Evolutionary conservation across 192 early-diverging fungal genomes (phyloP).

Genomic region (Backusella westeae): DNA sequence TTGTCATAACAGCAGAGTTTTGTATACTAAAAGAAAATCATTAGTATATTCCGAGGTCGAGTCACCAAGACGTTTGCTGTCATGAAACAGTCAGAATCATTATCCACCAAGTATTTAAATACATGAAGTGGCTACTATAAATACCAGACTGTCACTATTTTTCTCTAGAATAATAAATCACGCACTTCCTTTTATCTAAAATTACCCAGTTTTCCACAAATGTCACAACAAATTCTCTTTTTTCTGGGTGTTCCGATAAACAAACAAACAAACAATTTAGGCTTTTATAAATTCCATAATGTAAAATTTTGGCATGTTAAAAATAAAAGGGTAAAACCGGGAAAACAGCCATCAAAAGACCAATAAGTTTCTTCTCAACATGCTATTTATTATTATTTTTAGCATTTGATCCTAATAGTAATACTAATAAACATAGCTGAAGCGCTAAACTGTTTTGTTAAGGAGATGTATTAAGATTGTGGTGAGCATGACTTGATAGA

Average conservation of each 20-base stretch:
- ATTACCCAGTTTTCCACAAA: not conserved
- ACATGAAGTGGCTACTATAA: too few relatives aligned
- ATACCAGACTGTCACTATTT: too few relatives aligned
- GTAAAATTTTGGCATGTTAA: not conserved
- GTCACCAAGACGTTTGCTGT: too few relatives aligned
- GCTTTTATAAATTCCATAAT: not conserved
- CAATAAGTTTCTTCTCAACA: not conserved
- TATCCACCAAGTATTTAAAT: too few relatives aligned
- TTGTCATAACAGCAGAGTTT: too few relatives aligned
- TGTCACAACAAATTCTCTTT: not conserved
- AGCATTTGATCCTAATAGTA: not conserved
- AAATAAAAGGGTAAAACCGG: not conserved
- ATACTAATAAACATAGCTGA: not conserved
- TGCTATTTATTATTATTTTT: not conserved
- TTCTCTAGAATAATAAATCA: too few relatives aligned
- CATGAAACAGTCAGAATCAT: too few relatives aligned
- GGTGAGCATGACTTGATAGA: not conserved
- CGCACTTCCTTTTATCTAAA: not conserved
- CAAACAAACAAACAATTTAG: not conserved
- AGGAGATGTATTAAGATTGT: not conserved
- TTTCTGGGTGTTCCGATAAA: not conserved
- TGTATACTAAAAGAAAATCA: too few relatives aligned
- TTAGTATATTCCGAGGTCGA: too few relatives aligned
- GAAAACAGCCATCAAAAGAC: not conserved
- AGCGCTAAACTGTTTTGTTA: not conserved